Evolutionary conservation across 1,284 basidiomycete genomes (phyloP).

Genomic region (Ganoderma boninense): DNA sequence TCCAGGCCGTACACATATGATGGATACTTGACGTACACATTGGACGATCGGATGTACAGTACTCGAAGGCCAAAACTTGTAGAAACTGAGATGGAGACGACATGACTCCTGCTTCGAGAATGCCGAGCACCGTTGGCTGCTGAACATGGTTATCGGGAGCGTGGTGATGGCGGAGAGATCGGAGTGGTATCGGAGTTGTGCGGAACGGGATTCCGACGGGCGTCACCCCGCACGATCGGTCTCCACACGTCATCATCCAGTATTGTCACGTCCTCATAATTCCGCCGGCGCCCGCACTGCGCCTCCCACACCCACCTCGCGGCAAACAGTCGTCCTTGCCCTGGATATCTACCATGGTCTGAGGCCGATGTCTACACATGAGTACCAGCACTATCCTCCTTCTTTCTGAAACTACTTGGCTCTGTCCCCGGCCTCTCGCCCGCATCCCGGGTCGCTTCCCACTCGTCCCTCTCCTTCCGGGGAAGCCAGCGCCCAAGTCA

Average conservation of each 20-base stretch:
- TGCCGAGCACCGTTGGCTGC: not conserved
- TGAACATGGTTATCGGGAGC: too few relatives aligned
- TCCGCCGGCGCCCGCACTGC: not conserved
- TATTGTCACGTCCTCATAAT: not conserved
- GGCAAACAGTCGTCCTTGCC: not conserved
- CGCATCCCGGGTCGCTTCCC: slow-evolving; percentile 62
- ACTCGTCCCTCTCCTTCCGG: slow-evolving; percentile 73
- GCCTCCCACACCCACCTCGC: not conserved
- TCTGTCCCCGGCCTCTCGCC: slow-evolving; percentile 50
- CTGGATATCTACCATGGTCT: slow-evolving; percentile 8
- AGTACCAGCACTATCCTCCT: slow-evolving; percentile 19
- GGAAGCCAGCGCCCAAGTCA: slow-evolving; percentile 54
- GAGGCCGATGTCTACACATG: slow-evolving; percentile 9
- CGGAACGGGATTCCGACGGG: not conserved
- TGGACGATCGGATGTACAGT: not conserved
- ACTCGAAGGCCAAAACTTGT: not conserved
- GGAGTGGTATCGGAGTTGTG: not conserved
- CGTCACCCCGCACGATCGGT: not conserved
- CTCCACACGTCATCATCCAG: not conserved
- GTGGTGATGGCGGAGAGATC: not conserved
- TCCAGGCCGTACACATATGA: not conserved
- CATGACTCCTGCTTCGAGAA: not conserved
- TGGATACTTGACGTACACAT: not conserved
- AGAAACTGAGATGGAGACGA: not conserved
- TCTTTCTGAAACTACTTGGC: slow-evolving; percentile 36